phyloP scores from a whole-genome alignment of 2,329 filamentous ascomycete species.

The Fusarium palustre region DNA sequence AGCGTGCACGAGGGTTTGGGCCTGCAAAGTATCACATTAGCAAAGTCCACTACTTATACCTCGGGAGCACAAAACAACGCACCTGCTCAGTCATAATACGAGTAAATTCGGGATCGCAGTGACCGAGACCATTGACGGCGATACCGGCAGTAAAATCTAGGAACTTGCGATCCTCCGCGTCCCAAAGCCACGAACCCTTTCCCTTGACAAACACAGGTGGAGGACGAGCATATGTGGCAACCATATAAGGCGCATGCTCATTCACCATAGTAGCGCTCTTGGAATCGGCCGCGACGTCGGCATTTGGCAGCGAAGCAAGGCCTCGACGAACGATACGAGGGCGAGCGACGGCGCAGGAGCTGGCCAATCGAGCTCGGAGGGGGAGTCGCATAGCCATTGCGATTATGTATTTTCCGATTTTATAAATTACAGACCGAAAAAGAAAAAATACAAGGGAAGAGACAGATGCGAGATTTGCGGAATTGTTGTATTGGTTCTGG shows the following conservation, averaged over 20 bases:
- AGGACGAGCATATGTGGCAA: conserved; percentile 92
- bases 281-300: conserved; percentile 80
- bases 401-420: background rate
- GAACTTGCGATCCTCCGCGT: conserved; percentile 88
- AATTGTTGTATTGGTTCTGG: conserved; percentile 4
- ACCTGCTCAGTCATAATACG: conserved; percentile 83
- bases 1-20: conserved; percentile 84
- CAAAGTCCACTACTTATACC: background rate
- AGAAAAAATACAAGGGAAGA: background rate
- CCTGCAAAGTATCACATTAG: conserved; percentile 52
- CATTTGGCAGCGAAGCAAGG: conserved; percentile 65
- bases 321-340: conserved; percentile 48
- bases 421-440: background rate
- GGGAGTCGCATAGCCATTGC: conserved; percentile 57
- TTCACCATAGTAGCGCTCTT: conserved; percentile 79
- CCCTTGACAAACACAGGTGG: conserved; percentile 90
- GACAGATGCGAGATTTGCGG: background rate
- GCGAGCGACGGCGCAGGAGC: conserved; percentile 39
- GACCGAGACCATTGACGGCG: conserved; percentile 91
- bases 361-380: conserved; percentile 54
- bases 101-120: conserved; percentile 84
- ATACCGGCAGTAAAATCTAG: conserved; percentile 97
- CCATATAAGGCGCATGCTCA: conserved; percentile 87
- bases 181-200: conserved; percentile 88
- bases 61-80: background rate